Percentiles rank a stretch among this genome's conserved stretches.
Conservation (phyloP, 805 yeast genomes). For the Henningerozyma blattae region DNA sequence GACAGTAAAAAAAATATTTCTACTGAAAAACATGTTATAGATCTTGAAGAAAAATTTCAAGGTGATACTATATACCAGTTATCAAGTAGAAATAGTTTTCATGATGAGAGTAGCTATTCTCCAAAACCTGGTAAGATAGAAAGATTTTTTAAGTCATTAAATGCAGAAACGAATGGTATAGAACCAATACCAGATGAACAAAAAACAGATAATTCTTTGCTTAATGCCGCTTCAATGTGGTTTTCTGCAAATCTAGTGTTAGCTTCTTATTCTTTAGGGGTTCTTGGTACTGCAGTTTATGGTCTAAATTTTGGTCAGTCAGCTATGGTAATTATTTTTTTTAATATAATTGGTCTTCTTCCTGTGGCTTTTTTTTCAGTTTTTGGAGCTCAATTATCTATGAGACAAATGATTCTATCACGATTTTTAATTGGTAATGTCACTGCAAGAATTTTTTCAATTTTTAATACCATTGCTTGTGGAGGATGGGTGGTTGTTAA, state of each 20-base stretch:
- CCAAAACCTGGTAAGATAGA: too few relatives aligned
- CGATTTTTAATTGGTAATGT: conserved; percentile 67
- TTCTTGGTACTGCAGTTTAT: conserved; percentile 50
- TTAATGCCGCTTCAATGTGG: conserved; percentile 82
- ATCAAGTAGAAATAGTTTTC: too few relatives aligned
- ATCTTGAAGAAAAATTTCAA: too few relatives aligned
- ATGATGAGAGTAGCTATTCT: too few relatives aligned
- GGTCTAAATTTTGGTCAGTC: conserved; percentile 66
- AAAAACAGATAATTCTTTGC: conserved; percentile 51
- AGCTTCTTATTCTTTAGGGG: conserved; percentile 74
- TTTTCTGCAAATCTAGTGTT: conserved; percentile 80
- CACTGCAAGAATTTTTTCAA: conserved; percentile 65
- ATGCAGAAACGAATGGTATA: conserved; percentile 71
- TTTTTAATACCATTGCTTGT: conserved; percentile 73
- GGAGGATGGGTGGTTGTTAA: conserved; percentile 95
- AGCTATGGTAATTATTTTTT: conserved; percentile 55
- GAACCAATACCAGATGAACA: conserved; percentile 73
- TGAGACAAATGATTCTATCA: conserved; percentile 79
- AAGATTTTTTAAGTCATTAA: too few relatives aligned
- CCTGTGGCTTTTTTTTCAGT: conserved; percentile 77
- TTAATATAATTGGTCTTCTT: conserved; percentile 56
- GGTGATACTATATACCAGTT: too few relatives aligned
- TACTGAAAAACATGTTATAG: too few relatives aligned
- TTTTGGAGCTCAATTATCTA: conserved; percentile 75
- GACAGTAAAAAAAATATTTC: too few relatives aligned